Evolutionary conservation across 1,284 basidiomycete species (phyloP).

Genomic region (Leccinum pachyderme): DNA sequence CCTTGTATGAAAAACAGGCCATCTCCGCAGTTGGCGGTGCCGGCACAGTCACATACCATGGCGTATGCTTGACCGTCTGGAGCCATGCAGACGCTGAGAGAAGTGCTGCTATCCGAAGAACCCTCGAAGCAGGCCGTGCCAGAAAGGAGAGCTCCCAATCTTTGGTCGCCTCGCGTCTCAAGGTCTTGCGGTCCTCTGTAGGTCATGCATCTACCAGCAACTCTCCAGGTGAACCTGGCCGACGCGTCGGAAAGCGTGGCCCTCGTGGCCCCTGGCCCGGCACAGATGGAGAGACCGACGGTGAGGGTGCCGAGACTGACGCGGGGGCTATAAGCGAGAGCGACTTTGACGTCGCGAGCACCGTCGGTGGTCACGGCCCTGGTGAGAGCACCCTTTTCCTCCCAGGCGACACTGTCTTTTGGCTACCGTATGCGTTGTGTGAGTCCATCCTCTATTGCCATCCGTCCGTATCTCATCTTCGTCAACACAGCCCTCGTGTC

Average conservation of each 20-base stretch:
- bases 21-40: slow-evolving; percentile 35
- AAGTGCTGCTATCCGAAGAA: slow-evolving; percentile 76
- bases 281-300: slow-evolving; percentile 71
- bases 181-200: slow-evolving; percentile 56
- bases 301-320: slow-evolving; percentile 63
- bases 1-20: slow-evolving; percentile 39
- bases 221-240: slow-evolving; percentile 56
- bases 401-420: slow-evolving; percentile 86
- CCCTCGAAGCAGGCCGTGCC: slow-evolving; percentile 71
- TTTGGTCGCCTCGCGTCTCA: slow-evolving; percentile 62
- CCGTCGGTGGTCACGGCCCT: slow-evolving; percentile 66
- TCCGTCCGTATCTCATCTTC: slow-evolving; percentile 7
- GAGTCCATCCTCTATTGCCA: slow-evolving; percentile 32
- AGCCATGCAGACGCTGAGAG: slow-evolving; percentile 89
- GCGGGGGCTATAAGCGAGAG: slow-evolving; percentile 76
- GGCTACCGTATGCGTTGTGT: slow-evolving; percentile 91
- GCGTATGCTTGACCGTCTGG: slow-evolving; percentile 91
- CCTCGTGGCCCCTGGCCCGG: slow-evolving; percentile 67
- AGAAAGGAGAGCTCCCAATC: slow-evolving; percentile 79
- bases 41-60: slow-evolving; percentile 74
- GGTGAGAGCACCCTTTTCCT: slow-evolving; percentile 84
- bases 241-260: slow-evolving; percentile 52
- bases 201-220: slow-evolving; percentile 25
- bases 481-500: slow-evolving; percentile 71
- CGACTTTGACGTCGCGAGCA: slow-evolving; percentile 76